Evolutionary conservation across 176 grass and related monocot genomes (phyloP), one percentile per base, ranked within the genome.

Genomic region (Microstegium vimineum): DNA sequence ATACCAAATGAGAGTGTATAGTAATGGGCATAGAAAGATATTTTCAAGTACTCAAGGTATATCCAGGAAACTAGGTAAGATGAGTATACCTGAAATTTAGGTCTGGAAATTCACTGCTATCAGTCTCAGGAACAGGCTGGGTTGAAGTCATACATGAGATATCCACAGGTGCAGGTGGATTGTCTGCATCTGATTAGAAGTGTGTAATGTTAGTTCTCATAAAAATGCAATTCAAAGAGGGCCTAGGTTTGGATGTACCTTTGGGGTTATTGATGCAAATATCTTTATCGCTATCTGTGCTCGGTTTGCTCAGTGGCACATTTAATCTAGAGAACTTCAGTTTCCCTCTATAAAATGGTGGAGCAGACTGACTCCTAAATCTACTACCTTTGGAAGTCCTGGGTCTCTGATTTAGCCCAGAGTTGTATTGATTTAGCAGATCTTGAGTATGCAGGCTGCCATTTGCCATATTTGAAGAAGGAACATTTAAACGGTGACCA

Each of bases 321-420:
- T 84, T 92, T 76, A 95, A 75, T 64, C 83, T 62, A 40, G 86
- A 79, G 81, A 84, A 90, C 86, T 98, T 98, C 66, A 16, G 68
- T 84, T 93, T 98, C 66, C 82, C 90, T 84, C 40, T 93, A 87
- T 91, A 91, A 86, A 94, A 93, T 79, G 95, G 95, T 82, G 92
- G 95, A 61, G 95, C 92, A 37, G 95, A 94, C 69, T 30, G 33
- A 79, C 95, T 93, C 81, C 87, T 90, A 76, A 82, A 75, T 86
- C 86, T 91, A 88, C 49, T 86, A 84, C 51, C 67, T 62, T 86
- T 84, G 41, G 46, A 81, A 83, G 40, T 34, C 82, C 37, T 85
- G 63, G 68, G 61, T 82, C 72, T 77, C 47, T 51, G 61, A 37
- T 61, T 47, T 40, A 60, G 75, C 83, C 17, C 35, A 87, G 85